Percentiles rank a stretch among this genome's conserved stretches.
Conservation (phyloP, 441 rosid species). For the Mallotus japonicus region DNA sequence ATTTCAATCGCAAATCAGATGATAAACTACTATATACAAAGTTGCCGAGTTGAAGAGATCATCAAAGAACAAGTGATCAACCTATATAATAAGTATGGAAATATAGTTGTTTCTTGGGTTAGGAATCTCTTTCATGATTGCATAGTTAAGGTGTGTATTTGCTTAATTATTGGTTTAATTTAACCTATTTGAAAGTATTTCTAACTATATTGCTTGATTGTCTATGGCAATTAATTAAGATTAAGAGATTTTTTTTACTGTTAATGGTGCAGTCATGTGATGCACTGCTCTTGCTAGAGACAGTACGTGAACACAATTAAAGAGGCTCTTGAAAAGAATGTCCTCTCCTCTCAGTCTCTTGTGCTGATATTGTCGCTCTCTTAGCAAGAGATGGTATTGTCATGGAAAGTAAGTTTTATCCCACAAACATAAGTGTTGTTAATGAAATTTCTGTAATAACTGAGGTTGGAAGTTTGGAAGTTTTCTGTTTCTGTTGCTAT, state of each 20-base stretch:
- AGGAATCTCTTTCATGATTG: conserved; percentile 94
- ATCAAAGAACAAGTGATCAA: conserved; percentile 57
- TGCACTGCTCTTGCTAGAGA: conserved; percentile 66
- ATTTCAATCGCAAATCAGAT: too few species aligned
- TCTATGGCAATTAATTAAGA: too few species aligned
- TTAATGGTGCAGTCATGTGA: conserved; percentile 58
- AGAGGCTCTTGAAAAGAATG: conserved; percentile 77
- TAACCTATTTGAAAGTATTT: too few species aligned
- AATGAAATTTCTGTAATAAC: too few species aligned
- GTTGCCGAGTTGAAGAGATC: conserved; percentile 79
- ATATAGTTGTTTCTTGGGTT: conserved; percentile 89
- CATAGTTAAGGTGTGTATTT: conserved; percentile 45
- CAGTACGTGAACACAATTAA: conserved; percentile 62
- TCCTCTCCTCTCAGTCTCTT: conserved; percentile 57
- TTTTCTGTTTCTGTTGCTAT: too few species aligned
- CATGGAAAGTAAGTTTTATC: conserved; percentile 39
- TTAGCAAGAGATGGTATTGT: conserved; percentile 84
- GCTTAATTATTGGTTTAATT: too few species aligned
- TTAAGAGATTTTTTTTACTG: neutral
- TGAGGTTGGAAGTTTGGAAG: too few species aligned
- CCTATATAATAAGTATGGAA: conserved; percentile 69
- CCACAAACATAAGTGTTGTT: too few species aligned
- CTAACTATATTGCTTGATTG: too few species aligned
- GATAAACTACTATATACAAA: conserved; percentile 52
- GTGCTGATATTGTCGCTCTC: conserved; percentile 80